Percentiles rank a stretch among this genome's conserved stretches.
These are phyloP conservation scores for Strobilomyces echinocephalus DNA, from an alignment of 768 basidiomycete species.

Conservation along the genomic window DNA sequence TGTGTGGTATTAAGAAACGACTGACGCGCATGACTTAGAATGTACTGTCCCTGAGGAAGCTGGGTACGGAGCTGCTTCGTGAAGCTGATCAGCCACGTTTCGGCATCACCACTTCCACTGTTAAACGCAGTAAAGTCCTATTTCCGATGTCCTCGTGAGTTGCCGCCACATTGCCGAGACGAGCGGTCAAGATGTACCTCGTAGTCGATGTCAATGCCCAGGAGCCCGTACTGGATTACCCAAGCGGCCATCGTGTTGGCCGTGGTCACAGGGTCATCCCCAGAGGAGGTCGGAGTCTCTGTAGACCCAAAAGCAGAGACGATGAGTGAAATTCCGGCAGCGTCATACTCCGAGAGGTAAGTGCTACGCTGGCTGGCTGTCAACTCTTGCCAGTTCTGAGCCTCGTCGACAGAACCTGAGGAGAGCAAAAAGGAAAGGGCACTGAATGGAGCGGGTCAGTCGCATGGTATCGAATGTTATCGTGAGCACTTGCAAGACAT, in stretches of 20 bases:
- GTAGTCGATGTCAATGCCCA: conserved; percentile 54
- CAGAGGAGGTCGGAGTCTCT: conserved; percentile 38
- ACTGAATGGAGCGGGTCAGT: conserved; percentile 21
- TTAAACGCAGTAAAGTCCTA: conserved; percentile 34
- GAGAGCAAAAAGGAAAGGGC: conserved; percentile 40
- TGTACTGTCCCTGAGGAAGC: conserved; percentile 32
- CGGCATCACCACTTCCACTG: conserved; percentile 35
- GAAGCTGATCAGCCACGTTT: conserved; percentile 32
- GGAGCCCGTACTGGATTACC: conserved; percentile 43
- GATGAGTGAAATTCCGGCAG: conserved; percentile 52
- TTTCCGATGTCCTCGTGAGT: background rate
- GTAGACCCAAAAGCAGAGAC: conserved; percentile 52
- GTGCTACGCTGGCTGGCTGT: conserved; percentile 33
- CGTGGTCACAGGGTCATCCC: conserved; percentile 35
- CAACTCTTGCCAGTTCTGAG: conserved; percentile 41
- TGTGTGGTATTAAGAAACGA: background rate
- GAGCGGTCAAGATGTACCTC: conserved; percentile 27
- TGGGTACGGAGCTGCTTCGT: conserved; percentile 30
- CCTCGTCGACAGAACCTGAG: conserved; percentile 42
- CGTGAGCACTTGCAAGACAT: conserved; percentile 32
- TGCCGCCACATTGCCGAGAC: background rate
- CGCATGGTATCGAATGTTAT: background rate
- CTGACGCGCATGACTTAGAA: conserved; percentile 36
- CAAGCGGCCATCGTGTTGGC: conserved; percentile 44
- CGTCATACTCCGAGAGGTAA: conserved; percentile 44